phyloP scores from a whole-genome alignment of 257 asterid genomes.

The Primulina huaijiensis region DNA sequence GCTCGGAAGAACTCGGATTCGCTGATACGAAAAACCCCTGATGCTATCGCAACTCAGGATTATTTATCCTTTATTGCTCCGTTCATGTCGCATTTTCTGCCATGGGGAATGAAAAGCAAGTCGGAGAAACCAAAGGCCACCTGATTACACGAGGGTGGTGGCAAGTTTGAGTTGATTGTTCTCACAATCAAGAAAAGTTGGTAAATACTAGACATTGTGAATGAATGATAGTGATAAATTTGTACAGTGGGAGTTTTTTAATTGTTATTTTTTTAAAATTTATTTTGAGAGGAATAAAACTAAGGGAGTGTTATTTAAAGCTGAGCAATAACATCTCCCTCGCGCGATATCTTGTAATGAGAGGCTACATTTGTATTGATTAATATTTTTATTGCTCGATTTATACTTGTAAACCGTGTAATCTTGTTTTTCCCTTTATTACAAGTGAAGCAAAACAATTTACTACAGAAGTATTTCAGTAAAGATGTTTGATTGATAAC shows the following conservation, averaged over 20 bases:
- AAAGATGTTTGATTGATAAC: no score
- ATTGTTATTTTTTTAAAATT: slow-evolving; percentile 27
- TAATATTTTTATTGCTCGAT: background rate
- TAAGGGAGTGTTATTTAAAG: background rate
- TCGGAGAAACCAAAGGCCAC: background rate
- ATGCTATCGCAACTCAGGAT: background rate
- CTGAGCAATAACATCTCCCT: background rate
- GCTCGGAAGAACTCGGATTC: slow-evolving; percentile 82
- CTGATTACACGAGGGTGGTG: background rate
- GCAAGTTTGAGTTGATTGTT: slow-evolving; percentile 9
- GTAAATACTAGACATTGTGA: slow-evolving; percentile 17
- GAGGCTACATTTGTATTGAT: background rate
- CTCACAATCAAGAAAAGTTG: slow-evolving; percentile 18
- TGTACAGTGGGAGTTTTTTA: slow-evolving; percentile 53
- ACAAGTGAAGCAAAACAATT: background rate
- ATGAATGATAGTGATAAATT: background rate
- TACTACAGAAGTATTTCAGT: no score
- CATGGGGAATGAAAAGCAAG: background rate
- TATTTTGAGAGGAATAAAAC: background rate
- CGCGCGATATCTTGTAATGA: background rate
- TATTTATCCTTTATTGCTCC: slow-evolving; percentile 14
- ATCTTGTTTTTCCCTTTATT: background rate
- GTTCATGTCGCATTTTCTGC: background rate
- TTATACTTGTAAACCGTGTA: no score
- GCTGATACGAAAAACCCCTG: slow-evolving; percentile 34